Evolutionary conservation across 2,329 filamentous ascomycete genomes (phyloP).

Genomic region (Rugonectria rugulosa): DNA sequence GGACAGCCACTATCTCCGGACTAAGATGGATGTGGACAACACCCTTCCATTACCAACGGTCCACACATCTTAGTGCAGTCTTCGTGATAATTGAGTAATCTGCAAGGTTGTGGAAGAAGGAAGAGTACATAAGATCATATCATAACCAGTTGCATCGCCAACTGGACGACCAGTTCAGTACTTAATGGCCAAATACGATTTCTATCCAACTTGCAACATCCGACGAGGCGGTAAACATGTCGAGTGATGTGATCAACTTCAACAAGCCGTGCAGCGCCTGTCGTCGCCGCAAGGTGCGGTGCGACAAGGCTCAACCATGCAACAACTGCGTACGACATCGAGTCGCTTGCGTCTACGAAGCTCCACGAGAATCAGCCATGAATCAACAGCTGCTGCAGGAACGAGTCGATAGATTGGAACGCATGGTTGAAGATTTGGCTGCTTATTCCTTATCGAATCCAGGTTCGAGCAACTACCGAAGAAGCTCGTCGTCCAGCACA

Average conservation of each 20-base stretch:
- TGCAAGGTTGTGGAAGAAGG: constrained; percentile 6
- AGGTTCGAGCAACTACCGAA: constrained; percentile 5
- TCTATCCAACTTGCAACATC: background rate
- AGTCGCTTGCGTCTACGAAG: constrained; percentile 28
- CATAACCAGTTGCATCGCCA: constrained; percentile 8
- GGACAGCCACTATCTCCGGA: constrained; percentile 20
- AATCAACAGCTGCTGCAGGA: constrained; percentile 29
- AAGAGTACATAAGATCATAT: constrained; percentile 22
- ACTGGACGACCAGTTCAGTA: background rate
- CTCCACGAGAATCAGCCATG: constrained; percentile 25
- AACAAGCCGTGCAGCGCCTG: constrained; percentile 33
- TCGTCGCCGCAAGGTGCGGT: constrained; percentile 28
- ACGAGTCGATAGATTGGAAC: constrained; percentile 27
- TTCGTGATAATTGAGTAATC: constrained; percentile 25
- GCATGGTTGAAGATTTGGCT: constrained; percentile 27
- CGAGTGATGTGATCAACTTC: constrained; percentile 31
- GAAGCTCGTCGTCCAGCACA: constrained; percentile 16
- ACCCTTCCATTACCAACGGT: constrained; percentile 14
- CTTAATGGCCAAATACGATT: background rate
- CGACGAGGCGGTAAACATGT: constrained; percentile 18
- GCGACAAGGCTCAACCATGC: constrained; percentile 30
- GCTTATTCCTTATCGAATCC: constrained; percentile 20
- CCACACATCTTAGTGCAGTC: constrained; percentile 20
- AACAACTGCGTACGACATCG: constrained; percentile 29
- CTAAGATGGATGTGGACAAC: constrained; percentile 9